Percentiles rank a stretch among this genome's conserved stretches.
Conservation (phyloP, 2,329 filamentous ascomycete genomes). For the Curvularia sp. region DNA sequence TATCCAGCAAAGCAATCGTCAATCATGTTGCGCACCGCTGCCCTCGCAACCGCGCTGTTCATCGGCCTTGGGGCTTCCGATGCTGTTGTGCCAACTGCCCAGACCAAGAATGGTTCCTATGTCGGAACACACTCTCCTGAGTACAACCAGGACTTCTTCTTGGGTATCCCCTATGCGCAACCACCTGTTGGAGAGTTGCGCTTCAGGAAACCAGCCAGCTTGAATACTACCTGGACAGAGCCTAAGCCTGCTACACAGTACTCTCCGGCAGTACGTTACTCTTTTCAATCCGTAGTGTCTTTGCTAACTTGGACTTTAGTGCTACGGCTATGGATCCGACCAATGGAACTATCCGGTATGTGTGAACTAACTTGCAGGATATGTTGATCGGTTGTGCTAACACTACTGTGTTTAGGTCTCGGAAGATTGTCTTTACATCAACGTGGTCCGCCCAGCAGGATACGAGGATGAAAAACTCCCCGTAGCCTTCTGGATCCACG, state of each 20-base stretch:
- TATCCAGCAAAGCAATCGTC: not conserved
- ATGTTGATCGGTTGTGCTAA: not conserved
- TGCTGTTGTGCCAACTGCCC: constrained; percentile 40
- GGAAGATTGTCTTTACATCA: constrained; percentile 57
- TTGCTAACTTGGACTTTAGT: constrained; percentile 35
- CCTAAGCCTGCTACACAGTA: constrained; percentile 49
- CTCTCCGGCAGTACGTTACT: constrained; percentile 27
- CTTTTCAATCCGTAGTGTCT: not conserved
- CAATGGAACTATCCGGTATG: constrained; percentile 52
- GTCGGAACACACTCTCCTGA: constrained; percentile 47
- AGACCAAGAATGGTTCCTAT: constrained; percentile 55
- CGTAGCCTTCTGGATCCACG: constrained; percentile 64
- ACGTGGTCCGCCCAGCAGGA: constrained; percentile 56
- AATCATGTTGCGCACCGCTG: constrained; percentile 26
- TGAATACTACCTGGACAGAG: constrained; percentile 53
- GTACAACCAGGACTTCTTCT: constrained; percentile 56
- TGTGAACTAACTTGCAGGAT: not conserved
- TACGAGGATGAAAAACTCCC: constrained; percentile 53
- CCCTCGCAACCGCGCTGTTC: constrained; percentile 22
- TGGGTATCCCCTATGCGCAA: constrained; percentile 58
- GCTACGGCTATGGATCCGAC: constrained; percentile 46
- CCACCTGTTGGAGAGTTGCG: constrained; percentile 55
- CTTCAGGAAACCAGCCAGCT: constrained; percentile 56
- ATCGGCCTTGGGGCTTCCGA: constrained; percentile 21
- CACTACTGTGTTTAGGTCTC: constrained; percentile 53